These are phyloP conservation scores for Saccharomyces jurei DNA, from an alignment of 805 yeast species.

Conservation along the genomic window DNA sequence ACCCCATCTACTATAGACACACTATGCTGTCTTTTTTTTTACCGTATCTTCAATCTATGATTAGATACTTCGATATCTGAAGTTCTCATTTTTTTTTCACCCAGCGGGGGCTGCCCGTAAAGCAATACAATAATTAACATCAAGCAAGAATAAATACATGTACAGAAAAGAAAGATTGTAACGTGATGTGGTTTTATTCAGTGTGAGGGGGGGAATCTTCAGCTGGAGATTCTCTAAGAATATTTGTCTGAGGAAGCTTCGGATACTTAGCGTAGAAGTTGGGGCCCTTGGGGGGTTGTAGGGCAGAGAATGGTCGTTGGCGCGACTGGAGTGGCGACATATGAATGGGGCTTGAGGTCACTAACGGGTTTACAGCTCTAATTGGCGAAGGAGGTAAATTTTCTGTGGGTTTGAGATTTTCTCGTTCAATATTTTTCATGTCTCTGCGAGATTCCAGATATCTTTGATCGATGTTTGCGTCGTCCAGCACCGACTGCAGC, in stretches of 20 bases:
- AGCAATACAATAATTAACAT: neutral
- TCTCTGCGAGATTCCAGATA: constrained; percentile 28
- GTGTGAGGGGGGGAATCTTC: neutral
- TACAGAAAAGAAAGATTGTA: neutral
- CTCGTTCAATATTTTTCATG: constrained; percentile 26
- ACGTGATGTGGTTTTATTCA: neutral
- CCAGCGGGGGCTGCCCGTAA: neutral
- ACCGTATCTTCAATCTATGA: neutral
- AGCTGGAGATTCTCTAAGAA: constrained; percentile 2
- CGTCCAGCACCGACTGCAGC: constrained; percentile 26
- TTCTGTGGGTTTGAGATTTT: constrained; percentile 24
- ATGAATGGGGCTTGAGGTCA: constrained; percentile 30
- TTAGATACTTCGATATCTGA: neutral
- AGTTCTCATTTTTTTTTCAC: neutral
- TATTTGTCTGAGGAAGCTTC: neutral
- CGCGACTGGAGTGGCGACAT: constrained; percentile 3
- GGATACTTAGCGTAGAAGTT: neutral
- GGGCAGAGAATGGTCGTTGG: neutral
- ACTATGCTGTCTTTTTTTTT: neutral
- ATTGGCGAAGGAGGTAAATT: constrained; percentile 28
- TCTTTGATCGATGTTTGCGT: constrained; percentile 27
- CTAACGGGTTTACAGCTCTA: constrained; percentile 22
- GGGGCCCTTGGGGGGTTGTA: neutral
- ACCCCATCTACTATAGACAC: neutral
- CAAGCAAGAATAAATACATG: neutral